These are phyloP conservation scores for Suaeda aralocaspica DNA, from an alignment of 148 eudicot species.

Conservation along the genomic window DNA sequence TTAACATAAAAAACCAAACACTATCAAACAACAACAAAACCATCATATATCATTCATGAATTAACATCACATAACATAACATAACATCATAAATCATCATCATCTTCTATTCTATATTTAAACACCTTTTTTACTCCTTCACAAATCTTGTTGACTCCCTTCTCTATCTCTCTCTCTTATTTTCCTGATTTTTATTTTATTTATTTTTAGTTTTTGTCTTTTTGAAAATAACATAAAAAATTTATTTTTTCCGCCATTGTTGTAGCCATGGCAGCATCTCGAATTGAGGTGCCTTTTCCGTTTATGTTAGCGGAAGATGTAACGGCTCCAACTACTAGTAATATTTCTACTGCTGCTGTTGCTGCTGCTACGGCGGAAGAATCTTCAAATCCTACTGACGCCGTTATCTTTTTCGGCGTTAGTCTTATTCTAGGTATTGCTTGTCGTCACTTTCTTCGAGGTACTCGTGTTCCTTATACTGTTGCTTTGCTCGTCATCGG, in stretches of 20 bases:
- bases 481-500: slow-evolving; percentile 85
- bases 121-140: not conserved
- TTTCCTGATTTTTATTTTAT: not conserved
- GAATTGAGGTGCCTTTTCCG: slow-evolving; percentile 27
- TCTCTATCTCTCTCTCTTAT: not conserved
- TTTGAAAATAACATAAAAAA: not conserved
- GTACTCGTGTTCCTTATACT: slow-evolving; percentile 83
- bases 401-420: slow-evolving; percentile 74
- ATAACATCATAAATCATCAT: too few relatives aligned
- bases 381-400: slow-evolving; percentile 54
- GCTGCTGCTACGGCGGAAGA: slow-evolving; percentile 10
- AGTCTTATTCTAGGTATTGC: slow-evolving; percentile 74
- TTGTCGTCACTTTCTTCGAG: slow-evolving; percentile 65
- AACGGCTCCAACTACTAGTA: not conserved
- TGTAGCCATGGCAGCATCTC: slow-evolving; percentile 28
- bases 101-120: too few relatives aligned
- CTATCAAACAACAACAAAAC: not conserved
- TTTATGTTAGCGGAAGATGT: slow-evolving; percentile 24
- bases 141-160: slow-evolving; percentile 4
- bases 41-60: not conserved
- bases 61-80: too few relatives aligned
- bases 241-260: not conserved
- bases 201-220: too few relatives aligned
- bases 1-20: not conserved
- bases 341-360: not conserved